These are phyloP conservation scores for Xylariaceae sp. DNA, from an alignment of 2,329 filamentous ascomycete genomes.

Conservation along the genomic window DNA sequence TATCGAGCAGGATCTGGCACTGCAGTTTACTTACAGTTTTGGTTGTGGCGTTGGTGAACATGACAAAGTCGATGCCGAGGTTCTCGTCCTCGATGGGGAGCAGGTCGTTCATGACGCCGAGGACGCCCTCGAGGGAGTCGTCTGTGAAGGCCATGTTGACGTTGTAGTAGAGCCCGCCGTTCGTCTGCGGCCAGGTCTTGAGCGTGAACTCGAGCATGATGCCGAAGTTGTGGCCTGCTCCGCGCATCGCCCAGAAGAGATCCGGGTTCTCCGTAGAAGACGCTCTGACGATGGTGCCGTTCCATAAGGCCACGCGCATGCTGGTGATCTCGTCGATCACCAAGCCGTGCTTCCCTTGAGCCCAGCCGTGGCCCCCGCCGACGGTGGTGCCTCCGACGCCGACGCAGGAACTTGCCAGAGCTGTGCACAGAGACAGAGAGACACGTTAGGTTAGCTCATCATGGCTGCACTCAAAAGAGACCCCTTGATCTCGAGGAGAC, in stretches of 20 bases:
- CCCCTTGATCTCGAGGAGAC: too few relatives aligned
- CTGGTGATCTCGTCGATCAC: conserved; percentile 16
- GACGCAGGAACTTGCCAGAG: too few relatives aligned
- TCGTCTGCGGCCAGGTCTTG: conserved; percentile 5
- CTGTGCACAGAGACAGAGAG: too few relatives aligned
- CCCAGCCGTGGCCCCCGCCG: conserved; percentile 24
- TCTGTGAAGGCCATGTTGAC: background rate
- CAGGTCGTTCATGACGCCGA: background rate
- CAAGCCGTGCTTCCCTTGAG: conserved; percentile 24
- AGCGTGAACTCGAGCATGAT: conserved; percentile 9
- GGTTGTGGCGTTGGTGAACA: too few relatives aligned
- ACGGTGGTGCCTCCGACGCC: conserved; percentile 21
- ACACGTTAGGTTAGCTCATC: too few relatives aligned
- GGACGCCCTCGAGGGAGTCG: background rate
- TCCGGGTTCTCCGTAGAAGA: conserved; percentile 7
- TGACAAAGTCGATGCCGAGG: too few relatives aligned
- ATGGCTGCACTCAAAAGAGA: too few relatives aligned
- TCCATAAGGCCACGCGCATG: conserved; percentile 18
- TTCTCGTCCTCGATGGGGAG: too few relatives aligned
- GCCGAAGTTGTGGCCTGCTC: conserved; percentile 5
- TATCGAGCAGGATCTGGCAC: too few relatives aligned
- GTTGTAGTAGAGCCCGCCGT: background rate
- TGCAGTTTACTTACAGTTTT: too few relatives aligned
- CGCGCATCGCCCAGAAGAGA: conserved; percentile 15
- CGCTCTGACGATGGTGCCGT: conserved; percentile 14